These are phyloP conservation scores for Bipolaris zeicola DNA, from an alignment of 2,329 filamentous ascomycete species.

Conservation along the genomic window DNA sequence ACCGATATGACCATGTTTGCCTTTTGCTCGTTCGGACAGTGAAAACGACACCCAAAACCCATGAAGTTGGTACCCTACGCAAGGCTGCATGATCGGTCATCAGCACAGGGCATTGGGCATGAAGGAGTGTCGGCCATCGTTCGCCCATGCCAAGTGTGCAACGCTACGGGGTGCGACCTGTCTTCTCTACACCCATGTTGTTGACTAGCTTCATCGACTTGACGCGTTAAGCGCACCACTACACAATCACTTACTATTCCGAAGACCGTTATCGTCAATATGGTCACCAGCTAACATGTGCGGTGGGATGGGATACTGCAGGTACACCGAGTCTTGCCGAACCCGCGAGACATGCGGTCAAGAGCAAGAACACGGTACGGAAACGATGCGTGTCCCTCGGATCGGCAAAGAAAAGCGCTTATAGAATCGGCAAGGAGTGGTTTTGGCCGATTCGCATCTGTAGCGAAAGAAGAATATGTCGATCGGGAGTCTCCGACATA, in stretches of 20 bases:
- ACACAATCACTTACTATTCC: not conserved
- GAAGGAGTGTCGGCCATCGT: not conserved
- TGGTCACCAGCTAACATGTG: not conserved
- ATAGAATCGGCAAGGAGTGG: not conserved
- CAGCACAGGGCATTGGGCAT: conserved; percentile 13
- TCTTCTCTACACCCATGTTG: conserved; percentile 1
- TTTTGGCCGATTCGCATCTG: not conserved
- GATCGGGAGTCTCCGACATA: not conserved
- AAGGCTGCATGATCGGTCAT: conserved; percentile 9
- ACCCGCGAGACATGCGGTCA: not conserved
- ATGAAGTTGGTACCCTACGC: conserved; percentile 4
- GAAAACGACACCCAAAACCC: not conserved
- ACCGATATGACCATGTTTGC: not conserved
- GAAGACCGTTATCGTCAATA: not conserved
- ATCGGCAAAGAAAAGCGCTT: not conserved
- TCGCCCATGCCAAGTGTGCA: not conserved
- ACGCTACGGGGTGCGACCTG: conserved; percentile 2
- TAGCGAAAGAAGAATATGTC: conserved; percentile 1
- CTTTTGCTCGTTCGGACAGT: conserved; percentile 3
- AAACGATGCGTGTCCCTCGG: not conserved
- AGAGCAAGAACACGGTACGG: not conserved
- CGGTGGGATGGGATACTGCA: not conserved
- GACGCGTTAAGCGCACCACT: conserved; percentile 1
- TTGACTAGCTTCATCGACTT: not conserved
- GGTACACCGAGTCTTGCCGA: not conserved